Base-by-base conservation (phyloP, 805 yeast species). In the Ogataea kodamae region DNA sequence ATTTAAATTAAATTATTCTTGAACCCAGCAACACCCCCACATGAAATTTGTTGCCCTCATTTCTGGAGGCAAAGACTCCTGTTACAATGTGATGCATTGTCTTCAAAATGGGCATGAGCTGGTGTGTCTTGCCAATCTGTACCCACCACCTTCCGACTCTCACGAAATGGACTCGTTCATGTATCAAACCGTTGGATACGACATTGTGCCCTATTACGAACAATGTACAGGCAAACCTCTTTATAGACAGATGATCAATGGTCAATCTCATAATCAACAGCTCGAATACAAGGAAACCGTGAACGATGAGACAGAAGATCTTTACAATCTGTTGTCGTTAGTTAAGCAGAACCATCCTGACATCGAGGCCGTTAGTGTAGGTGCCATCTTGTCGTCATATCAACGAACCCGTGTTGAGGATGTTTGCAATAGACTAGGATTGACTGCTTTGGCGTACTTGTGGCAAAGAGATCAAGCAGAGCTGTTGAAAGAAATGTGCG, bases 131-230 rank as follows among this genome's bases (percentile, higher is more conserved):
- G 97, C 88, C 0, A 92, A 92, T 50, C 59, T 92, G 41, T 76
- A 77, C 49, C 96, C 96, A 1, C 67, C 46, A 7, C 61, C 43
- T 12, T 35, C 49, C 13, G 52, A 40, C 14, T 81, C 78, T 46
- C 64, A 60, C 33, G 98, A 92, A 57, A 62, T 92, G 34, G 97
- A 92, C 56, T 85, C 96, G 34, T 90, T 81, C 54, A 92, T 92
- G 98, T 92, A 85, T 59, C 98, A 92, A 60, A 92, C 98, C 0
- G 97, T 92, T 6, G 98, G 98, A 0, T 92, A 84, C 57, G 85
- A 82, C 42, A 74, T 83, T 3, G 67, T 92, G 2, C 69, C 73
- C 0, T 58, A 64, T 33, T 86, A 89, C 51, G 63, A 72, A 3
- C 68, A 78, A 40, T 84, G 95, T 50, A 62, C 84, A 25, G 89